Evolutionary conservation across 768 basidiomycete genomes (phyloP), one percentile per base, ranked within the genome.

Genomic region (Suillus alpinus): DNA sequence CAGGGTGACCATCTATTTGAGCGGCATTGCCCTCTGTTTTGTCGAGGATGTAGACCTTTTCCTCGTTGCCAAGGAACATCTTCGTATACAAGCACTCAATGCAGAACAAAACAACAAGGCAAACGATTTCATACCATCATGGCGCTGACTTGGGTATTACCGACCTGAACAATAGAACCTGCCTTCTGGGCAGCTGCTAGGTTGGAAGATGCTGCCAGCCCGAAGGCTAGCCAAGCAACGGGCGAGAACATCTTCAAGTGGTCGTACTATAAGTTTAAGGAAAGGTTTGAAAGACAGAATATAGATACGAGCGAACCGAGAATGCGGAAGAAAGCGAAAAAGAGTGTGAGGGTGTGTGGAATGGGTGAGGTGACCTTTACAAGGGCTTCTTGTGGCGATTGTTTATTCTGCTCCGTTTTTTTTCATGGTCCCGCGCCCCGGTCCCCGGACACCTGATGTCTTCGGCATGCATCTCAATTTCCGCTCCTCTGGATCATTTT

Each of bases 11-110:
- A 61, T 82, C 78, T 62, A 94, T 80, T 65, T 80, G 75, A 4
- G 83, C 82, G 3, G 80, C 79, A 69, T 95, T 94, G 36, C 84
- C 85, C 70, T 94, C 92, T 1, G 87, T 85, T 77, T 97, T 97
- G 79, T 97, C 94, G n/a, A 95, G 76, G 23, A 95, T 89, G 75
- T 95, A 95, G 37, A 95, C 89, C 71, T 86, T 92, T 65, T 92
- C 78, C 7, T 82, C 77, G 63, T 88, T 91, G 36, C 91, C 92
- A 56, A 94, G 75, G 72, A 94, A 92, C 84, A 90, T 85, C 58
- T 56, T 47, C 32, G 29, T 59, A 43, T 26, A 29, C 39, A 2
- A 18, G 37, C 2, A 7, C 7, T 55, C 37, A 55, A 23, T 50
- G 18, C 57, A 55, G 47, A 8, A 37, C 6, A 50, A 1, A 47